phyloP scores from a whole-genome alignment of 2,329 filamentous ascomycete species.

The Sclerotinia minor region DNA sequence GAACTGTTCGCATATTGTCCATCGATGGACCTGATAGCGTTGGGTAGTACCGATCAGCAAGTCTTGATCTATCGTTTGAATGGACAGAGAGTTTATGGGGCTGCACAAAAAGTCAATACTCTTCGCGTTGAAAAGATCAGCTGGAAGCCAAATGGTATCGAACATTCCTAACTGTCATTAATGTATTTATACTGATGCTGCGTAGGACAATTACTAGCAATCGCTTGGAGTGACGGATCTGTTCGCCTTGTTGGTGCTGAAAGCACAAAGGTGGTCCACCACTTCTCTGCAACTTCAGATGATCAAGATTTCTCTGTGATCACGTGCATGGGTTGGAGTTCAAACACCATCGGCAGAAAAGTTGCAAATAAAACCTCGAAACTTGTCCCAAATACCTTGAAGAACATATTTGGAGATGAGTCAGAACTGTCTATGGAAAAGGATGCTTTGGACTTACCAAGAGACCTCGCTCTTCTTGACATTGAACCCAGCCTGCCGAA shows the following conservation, averaged over 20 bases:
- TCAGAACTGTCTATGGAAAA: conserved; percentile 26
- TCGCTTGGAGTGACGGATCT: conserved; percentile 79
- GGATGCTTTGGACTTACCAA: conserved; percentile 57
- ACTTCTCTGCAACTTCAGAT: conserved; percentile 50
- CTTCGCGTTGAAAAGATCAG: conserved; percentile 44
- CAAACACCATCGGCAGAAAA: conserved; percentile 37
- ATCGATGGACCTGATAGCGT: conserved; percentile 77
- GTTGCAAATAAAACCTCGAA: conserved; percentile 25
- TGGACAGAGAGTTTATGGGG: conserved; percentile 66
- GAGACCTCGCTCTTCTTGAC: conserved; percentile 72
- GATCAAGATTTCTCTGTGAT: conserved; percentile 44
- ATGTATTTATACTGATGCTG: conserved; percentile 21
- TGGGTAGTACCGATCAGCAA: conserved; percentile 66
- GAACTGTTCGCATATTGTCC: conserved; percentile 74
- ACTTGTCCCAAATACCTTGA: conserved; percentile 30
- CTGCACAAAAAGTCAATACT: conserved; percentile 41
- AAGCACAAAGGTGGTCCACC: conserved; percentile 77
- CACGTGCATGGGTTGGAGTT: conserved; percentile 46
- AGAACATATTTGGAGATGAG: conserved; percentile 29
- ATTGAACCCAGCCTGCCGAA: conserved; percentile 75
- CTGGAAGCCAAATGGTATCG: conserved; percentile 43
- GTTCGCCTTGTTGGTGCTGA: conserved; percentile 77
- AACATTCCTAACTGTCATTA: background rate
- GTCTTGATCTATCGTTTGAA: conserved; percentile 77
- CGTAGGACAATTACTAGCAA: conserved; percentile 69